These are phyloP conservation scores for Beauveria caledonica DNA, from an alignment of 2,329 filamentous ascomycete species.

Conservation along the genomic window DNA sequence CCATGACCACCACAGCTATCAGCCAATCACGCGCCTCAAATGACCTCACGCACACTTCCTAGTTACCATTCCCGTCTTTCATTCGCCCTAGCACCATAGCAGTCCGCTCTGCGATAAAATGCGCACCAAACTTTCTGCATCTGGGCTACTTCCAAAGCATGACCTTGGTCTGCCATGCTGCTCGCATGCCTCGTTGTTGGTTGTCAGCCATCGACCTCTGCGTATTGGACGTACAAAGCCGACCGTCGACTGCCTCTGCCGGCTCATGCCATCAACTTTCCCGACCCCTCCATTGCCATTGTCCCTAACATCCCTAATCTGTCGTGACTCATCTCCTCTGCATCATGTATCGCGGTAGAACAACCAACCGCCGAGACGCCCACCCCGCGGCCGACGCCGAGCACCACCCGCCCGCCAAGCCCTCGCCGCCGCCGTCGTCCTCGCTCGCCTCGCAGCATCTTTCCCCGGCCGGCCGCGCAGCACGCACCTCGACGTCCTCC, in stretches of 20 bases:
- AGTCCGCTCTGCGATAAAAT: neutral
- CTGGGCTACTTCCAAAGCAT: neutral
- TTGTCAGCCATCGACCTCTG: neutral
- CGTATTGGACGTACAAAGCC: neutral
- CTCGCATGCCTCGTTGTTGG: neutral
- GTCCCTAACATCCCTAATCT: neutral
- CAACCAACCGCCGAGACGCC: neutral
- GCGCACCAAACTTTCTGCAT: neutral
- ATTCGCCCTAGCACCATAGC: too few species aligned
- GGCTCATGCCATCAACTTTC: neutral
- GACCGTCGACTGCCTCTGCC: neutral
- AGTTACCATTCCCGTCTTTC: neutral
- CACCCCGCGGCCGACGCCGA: neutral
- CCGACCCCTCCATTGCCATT: neutral
- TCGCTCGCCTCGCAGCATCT: neutral
- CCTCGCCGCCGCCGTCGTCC: neutral
- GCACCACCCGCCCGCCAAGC: neutral
- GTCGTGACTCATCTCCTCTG: neutral
- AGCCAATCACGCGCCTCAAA: neutral
- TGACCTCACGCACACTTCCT: neutral
- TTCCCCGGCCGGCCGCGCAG: neutral
- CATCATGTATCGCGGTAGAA: conserved; percentile 1
- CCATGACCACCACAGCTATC: neutral
- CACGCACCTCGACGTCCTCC: too few species aligned
- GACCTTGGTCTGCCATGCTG: neutral